Base-by-base conservation (phyloP, 306 rosid genomes). In the Castanea mollissima region DNA sequence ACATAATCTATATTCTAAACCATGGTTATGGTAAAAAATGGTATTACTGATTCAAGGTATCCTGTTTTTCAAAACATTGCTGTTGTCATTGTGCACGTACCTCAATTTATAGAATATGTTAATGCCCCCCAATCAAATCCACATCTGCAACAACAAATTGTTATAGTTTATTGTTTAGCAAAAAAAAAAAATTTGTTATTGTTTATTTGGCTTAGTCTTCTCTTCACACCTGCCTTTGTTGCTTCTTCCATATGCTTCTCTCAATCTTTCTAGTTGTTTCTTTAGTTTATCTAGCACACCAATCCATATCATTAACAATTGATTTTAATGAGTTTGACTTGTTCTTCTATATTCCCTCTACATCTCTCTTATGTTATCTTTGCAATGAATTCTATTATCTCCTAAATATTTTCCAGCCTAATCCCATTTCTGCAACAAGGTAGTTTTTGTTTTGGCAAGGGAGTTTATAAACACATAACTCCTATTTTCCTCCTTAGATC, bases 81-180 rank as follows among this genome's bases (percentile, higher is more conserved):
- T 65, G 21, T 76, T 79, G 84, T 86, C 84, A 81, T 62, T 65
- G 74, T 83, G 55, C 14, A 75, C 49, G 78, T 76, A 76, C 80
- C 13, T 80, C 76, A 82, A 34, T 44, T 85, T 56, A 71, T 65
- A 21, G 70, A 44, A 55, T 83, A 78, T 83, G 72, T 74, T 52
- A 63, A 73, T 74, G 11, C 67, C 73, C 56, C 76, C 73, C 16
- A 69, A 38, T 82, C 74, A 60, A 57, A 76, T 74, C 71, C 81
- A 63, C 77, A 74, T 76, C 82, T 82, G 74, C 82, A 76, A 82
- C 77, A 77, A 82, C 85, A 78, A 75, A 46, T 49, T 69, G 21
- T 56, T 41, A 58, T 56, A 8, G n/a, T 81, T 46, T 67, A 56
- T 78, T 75, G 25, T 83, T 46, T 60, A 56, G 11, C 46, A 38